These are phyloP conservation scores for Balamuthia mandrillaris DNA, from an alignment of 208 protist genomes.

Conservation along the genomic window DNA sequence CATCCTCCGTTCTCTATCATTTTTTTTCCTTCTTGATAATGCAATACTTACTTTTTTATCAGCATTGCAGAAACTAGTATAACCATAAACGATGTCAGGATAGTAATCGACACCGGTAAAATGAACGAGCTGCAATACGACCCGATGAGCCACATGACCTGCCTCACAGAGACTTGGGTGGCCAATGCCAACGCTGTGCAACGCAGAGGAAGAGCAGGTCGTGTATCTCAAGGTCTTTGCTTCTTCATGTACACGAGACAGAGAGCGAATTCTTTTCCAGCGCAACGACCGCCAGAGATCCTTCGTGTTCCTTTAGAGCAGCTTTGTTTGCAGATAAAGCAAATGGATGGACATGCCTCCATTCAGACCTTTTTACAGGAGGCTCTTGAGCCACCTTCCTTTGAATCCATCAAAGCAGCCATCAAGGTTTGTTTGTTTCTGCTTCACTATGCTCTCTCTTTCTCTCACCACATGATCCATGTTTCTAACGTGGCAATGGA, in stretches of 20 bases:
- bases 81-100: conserved; percentile 94
- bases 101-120: conserved; percentile 94
- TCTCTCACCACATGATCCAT: too few relatives aligned
- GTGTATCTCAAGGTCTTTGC: conserved; percentile 89
- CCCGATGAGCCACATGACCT: conserved; percentile 21
- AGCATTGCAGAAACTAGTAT: conserved; percentile 95
- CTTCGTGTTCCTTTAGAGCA: conserved; percentile 91
- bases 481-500: neutral
- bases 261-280: neutral
- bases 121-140: conserved; percentile 86
- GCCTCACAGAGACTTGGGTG: conserved; percentile 77
- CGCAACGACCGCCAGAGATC: conserved; percentile 86
- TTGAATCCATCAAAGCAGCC: conserved; percentile 45
- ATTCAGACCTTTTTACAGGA: conserved; percentile 47
- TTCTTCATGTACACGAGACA: conserved; percentile 87
- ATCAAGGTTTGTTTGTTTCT: neutral
- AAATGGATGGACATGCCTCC: neutral
- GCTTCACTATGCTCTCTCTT: neutral
- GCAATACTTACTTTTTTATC: neutral
- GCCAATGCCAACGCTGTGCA: conserved; percentile 88
- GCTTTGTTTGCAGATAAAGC: conserved; percentile 86
- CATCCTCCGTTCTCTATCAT: neutral
- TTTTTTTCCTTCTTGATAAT: neutral
- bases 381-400: conserved; percentile 51
- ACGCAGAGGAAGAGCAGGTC: conserved; percentile 89